Percentiles rank a stretch among this genome's conserved stretches.
phyloP scores from a whole-genome alignment of 805 yeast species.

The Starmera caribaea region DNA sequence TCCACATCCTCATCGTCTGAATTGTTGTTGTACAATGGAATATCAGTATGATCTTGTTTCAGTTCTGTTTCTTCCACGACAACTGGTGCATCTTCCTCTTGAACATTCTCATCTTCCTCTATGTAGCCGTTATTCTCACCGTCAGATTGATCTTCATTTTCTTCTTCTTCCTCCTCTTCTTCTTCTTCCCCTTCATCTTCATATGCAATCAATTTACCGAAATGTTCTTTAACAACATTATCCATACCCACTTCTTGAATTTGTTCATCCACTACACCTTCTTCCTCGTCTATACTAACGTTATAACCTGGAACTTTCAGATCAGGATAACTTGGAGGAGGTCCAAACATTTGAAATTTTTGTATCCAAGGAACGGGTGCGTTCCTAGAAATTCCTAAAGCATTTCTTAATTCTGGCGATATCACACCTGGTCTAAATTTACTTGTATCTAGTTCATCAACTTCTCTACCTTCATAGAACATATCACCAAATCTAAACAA shows the following conservation, averaged over 20 bases:
- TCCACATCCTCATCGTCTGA: constrained; percentile 5
- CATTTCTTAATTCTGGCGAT: constrained; percentile 51
- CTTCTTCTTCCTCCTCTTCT: constrained; percentile 16
- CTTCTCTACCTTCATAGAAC: constrained; percentile 68
- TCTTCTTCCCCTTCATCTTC: constrained; percentile 9
- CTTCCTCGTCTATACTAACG: constrained; percentile 30
- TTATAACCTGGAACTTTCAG: constrained; percentile 48
- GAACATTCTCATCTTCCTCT: constrained; percentile 10
- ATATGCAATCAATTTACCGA: constrained; percentile 22
- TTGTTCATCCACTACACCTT: constrained; percentile 22
- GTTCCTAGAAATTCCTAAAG: constrained; percentile 55
- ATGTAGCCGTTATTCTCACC: constrained; percentile 11
- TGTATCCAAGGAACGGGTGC: constrained; percentile 62
- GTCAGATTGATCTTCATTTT: constrained; percentile 11
- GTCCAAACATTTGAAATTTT: constrained; percentile 59
- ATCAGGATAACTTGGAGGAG: constrained; percentile 75
- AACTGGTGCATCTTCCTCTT: constrained; percentile 10
- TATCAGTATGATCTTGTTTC: constrained; percentile 15
- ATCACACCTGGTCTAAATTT: constrained; percentile 58
- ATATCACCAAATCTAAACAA: constrained; percentile 65
- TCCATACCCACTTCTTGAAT: constrained; percentile 7
- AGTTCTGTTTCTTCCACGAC: constrained; percentile 8
- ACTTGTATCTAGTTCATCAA: constrained; percentile 32
- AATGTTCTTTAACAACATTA: constrained; percentile 13
- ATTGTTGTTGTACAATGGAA: constrained; percentile 8